These are phyloP conservation scores for Aspergillus versicolor DNA, from an alignment of 2,329 filamentous ascomycete species.

Conservation along the genomic window DNA sequence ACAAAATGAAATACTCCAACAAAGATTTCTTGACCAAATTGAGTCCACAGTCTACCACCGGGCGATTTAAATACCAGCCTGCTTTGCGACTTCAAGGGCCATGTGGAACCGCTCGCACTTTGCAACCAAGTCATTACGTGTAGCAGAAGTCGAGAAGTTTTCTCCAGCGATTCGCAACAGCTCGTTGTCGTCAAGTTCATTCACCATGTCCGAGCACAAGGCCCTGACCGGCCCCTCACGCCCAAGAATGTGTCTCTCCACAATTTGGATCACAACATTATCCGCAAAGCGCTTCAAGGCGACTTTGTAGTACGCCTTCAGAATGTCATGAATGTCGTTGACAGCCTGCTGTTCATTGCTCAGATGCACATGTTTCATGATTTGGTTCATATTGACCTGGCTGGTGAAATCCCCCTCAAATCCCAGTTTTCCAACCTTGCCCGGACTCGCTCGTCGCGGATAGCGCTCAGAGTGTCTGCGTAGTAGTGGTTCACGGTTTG, in stretches of 20 bases:
- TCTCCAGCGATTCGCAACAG: constrained; percentile 62
- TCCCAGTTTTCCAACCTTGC: too few species aligned
- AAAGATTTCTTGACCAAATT: not conserved
- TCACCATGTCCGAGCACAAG: constrained; percentile 53
- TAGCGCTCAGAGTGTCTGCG: constrained; percentile 38
- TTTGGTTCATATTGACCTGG: not conserved
- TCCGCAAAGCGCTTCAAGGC: constrained; percentile 64
- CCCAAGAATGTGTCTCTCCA: constrained; percentile 55
- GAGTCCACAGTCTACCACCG: not conserved
- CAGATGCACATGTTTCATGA: constrained; percentile 21
- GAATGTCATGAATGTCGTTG: constrained; percentile 60
- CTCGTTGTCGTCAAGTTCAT: constrained; percentile 48
- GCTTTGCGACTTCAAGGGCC: constrained; percentile 29
- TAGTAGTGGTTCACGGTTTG: constrained; percentile 56
- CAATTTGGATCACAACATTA: constrained; percentile 57
- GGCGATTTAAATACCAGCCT: not conserved
- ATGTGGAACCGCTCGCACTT: constrained; percentile 30
- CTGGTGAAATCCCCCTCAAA: too few species aligned
- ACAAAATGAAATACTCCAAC: too few species aligned
- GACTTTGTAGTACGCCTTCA: constrained; percentile 63
- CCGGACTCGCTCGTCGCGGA: constrained; percentile 17
- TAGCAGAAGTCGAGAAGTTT: constrained; percentile 41
- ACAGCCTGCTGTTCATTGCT: constrained; percentile 43
- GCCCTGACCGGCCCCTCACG: constrained; percentile 51
- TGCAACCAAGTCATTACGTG: constrained; percentile 43